Percentiles rank a stretch among this genome's conserved stretches.
phyloP scores from a whole-genome alignment of 768 basidiomycete genomes.

The Podaxis sp. region DNA sequence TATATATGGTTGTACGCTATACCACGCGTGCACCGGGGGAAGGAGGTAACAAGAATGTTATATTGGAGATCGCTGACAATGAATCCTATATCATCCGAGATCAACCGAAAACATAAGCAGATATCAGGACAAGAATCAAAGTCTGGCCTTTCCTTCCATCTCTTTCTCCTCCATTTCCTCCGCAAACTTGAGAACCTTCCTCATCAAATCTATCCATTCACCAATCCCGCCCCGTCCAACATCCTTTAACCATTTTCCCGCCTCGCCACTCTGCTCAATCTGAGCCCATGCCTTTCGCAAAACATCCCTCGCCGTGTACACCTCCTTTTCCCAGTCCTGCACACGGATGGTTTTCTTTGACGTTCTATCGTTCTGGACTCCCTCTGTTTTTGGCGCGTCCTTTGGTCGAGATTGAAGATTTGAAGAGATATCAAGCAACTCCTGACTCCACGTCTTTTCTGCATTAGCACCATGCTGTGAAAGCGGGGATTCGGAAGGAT shows the following conservation, averaged over 20 bases:
- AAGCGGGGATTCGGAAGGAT: slow-evolving; percentile 13
- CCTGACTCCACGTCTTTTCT: background rate
- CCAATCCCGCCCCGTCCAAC: slow-evolving; percentile 58
- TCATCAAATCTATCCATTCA: slow-evolving; percentile 60
- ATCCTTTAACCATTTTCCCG: slow-evolving; percentile 57
- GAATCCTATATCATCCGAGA: background rate
- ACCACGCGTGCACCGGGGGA: too few relatives aligned
- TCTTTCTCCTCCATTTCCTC: slow-evolving; percentile 22
- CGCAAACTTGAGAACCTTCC: slow-evolving; percentile 31
- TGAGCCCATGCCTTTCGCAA: slow-evolving; percentile 59
- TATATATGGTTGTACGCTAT: too few relatives aligned
- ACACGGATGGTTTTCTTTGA: slow-evolving; percentile 28
- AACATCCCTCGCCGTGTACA: slow-evolving; percentile 46
- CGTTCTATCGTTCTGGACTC: background rate
- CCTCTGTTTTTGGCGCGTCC: slow-evolving; percentile 3
- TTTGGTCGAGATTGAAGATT: slow-evolving; percentile 20
- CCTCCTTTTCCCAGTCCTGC: slow-evolving; percentile 57
- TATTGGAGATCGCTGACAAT: background rate
- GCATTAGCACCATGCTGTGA: background rate
- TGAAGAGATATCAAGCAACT: background rate
- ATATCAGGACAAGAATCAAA: background rate
- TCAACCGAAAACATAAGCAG: background rate
- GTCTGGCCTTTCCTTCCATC: slow-evolving; percentile 11
- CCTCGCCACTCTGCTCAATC: slow-evolving; percentile 56
- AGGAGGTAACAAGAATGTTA: background rate